These are phyloP conservation scores for Neurospora sp. DNA, from an alignment of 495 filamentous ascomycete genomes.

Conservation along the genomic window DNA sequence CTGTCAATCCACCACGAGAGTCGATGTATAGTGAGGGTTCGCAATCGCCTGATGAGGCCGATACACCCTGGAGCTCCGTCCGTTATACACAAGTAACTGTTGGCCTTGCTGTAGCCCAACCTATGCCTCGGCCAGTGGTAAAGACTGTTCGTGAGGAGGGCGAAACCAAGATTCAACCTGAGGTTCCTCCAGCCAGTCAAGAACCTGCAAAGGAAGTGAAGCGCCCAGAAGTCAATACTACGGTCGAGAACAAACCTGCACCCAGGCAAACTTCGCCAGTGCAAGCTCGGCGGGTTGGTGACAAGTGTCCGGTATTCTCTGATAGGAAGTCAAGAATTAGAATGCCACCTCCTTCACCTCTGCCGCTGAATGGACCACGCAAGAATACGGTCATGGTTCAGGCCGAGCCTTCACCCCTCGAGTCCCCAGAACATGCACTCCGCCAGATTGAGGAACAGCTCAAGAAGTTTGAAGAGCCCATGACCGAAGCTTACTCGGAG, in stretches of 20 bases:
- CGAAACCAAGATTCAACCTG: not conserved
- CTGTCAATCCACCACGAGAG: not conserved
- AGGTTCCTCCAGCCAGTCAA: not conserved
- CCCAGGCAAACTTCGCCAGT: constrained; percentile 19
- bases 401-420: constrained; percentile 36
- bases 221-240: not conserved
- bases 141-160: not conserved
- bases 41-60: constrained; percentile 19
- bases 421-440: constrained; percentile 39
- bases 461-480: constrained; percentile 29
- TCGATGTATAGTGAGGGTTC: not conserved
- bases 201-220: constrained; percentile 1
- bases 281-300: constrained; percentile 41
- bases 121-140: not conserved
- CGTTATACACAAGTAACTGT: constrained; percentile 31
- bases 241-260: not conserved
- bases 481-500: constrained; percentile 17
- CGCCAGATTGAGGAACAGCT: constrained; percentile 41
- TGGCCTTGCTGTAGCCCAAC: constrained; percentile 14
- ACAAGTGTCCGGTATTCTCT: constrained; percentile 44
- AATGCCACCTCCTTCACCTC: constrained; percentile 39
- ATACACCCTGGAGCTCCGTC: constrained; percentile 29
- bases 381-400: constrained; percentile 25
- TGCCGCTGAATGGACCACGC: constrained; percentile 27
- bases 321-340: constrained; percentile 30